Evolutionary conservation across 805 yeast genomes (phyloP).

Genomic region (Wickerhamomyces bovis): DNA sequence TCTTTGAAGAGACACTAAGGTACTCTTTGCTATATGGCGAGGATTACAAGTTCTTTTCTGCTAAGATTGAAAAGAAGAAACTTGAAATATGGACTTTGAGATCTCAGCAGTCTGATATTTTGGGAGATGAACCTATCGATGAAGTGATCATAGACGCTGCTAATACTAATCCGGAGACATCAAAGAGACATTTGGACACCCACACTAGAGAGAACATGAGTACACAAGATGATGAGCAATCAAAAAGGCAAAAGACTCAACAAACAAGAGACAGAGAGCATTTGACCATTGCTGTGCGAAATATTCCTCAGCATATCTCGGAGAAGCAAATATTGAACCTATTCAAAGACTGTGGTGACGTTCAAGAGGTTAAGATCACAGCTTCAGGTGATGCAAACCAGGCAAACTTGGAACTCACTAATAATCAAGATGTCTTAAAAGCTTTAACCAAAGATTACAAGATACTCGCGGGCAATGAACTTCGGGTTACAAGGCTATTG

Average conservation of each 20-base stretch:
- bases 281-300: slow-evolving; percentile 46
- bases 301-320: slow-evolving; percentile 36
- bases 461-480: slow-evolving; percentile 32
- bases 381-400: slow-evolving; percentile 16
- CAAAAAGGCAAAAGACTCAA: slow-evolving; percentile 10
- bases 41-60: slow-evolving; percentile 20
- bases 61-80: slow-evolving; percentile 23
- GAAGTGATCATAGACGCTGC: neutral
- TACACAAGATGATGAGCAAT: neutral
- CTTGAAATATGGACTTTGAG: slow-evolving; percentile 9
- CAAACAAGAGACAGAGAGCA: slow-evolving; percentile 51
- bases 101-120: neutral
- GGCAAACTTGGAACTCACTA: slow-evolving; percentile 56
- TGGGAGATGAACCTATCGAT: neutral
- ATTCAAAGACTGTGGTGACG: slow-evolving; percentile 58
- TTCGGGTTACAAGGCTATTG: slow-evolving; percentile 40
- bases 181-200: slow-evolving; percentile 5
- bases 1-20: slow-evolving; percentile 38
- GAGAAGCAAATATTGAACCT: slow-evolving; percentile 35
- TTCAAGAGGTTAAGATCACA: slow-evolving; percentile 30
- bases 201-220: slow-evolving; percentile 2
- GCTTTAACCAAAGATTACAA: slow-evolving; percentile 59
- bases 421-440: slow-evolving; percentile 41
- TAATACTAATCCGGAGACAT: neutral
- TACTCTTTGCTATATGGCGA: slow-evolving; percentile 33